A percentile compares a stretch with the other conserved stretches of the same genome.
Conservation (phyloP, 1,284 basidiomycete species). For the Pseudozyma pruni region DNA sequence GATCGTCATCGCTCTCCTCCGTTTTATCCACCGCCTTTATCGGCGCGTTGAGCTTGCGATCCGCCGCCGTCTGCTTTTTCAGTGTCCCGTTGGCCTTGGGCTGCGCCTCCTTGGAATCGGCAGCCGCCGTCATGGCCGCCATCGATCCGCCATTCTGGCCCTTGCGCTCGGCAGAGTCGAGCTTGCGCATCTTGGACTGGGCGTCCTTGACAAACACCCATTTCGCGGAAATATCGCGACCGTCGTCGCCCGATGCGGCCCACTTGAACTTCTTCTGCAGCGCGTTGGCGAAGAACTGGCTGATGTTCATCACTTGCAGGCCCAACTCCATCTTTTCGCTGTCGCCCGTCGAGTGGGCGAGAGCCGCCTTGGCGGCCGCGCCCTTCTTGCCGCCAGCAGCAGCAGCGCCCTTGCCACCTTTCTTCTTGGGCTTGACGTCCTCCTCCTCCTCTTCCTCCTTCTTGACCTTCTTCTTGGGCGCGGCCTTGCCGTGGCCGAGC, state of each 20-base stretch:
- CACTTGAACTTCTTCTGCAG: conserved; percentile 68
- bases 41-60: conserved; percentile 20
- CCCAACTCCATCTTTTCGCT: conserved; percentile 66
- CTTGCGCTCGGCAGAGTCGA: conserved; percentile 54
- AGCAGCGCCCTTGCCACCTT: conserved; percentile 19
- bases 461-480: conserved; percentile 47
- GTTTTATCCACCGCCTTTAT: conserved; percentile 33
- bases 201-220: conserved; percentile 65
- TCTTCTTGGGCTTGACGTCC: conserved; percentile 45
- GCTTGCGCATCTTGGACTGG: conserved; percentile 58
- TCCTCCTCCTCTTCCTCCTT: conserved; percentile 53
- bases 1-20: conserved; percentile 32
- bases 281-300: conserved; percentile 64
- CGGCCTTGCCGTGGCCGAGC: conserved; percentile 31
- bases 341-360: conserved; percentile 47
- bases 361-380: conserved; percentile 39
- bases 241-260: conserved; percentile 56
- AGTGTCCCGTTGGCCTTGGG: conserved; percentile 27
- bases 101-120: conserved; percentile 20
- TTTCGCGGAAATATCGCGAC: conserved; percentile 46
- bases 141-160: conserved; percentile 39
- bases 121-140: conserved; percentile 43
- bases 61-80: conserved; percentile 39
- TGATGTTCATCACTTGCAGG: conserved; percentile 60
- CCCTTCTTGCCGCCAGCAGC: conserved; percentile 22